Percentiles rank a stretch among this genome's conserved stretches.
These are phyloP conservation scores for Hirsutella thompsonii DNA, from an alignment of 2,329 filamentous ascomycete species.

Conservation along the genomic window DNA sequence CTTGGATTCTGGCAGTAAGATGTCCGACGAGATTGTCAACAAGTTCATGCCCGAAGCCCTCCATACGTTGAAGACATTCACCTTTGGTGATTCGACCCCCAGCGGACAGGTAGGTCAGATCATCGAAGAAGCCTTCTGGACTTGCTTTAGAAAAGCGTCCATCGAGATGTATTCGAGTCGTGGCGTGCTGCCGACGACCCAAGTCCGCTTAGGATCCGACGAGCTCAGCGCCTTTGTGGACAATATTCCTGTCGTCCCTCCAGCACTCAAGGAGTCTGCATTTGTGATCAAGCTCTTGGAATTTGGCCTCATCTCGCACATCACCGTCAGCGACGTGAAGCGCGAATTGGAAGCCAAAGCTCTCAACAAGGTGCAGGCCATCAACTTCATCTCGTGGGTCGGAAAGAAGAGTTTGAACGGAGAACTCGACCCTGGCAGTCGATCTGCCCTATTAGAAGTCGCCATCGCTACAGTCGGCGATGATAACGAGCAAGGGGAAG, in stretches of 20 bases:
- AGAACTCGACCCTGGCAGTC: conserved; percentile 57
- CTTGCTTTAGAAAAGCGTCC: conserved; percentile 64
- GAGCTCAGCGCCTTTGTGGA: conserved; percentile 63
- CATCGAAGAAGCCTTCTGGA: conserved; percentile 95
- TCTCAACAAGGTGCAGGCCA: conserved; percentile 63
- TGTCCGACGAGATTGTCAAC: conserved; percentile 50
- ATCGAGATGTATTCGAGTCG: conserved; percentile 83
- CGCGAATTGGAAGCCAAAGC: conserved; percentile 73
- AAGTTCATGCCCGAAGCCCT: conserved; percentile 65
- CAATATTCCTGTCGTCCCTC: conserved; percentile 75
- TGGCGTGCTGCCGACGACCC: conserved; percentile 72
- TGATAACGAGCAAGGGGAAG: conserved; percentile 48
- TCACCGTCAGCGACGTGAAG: conserved; percentile 78
- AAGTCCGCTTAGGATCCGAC: conserved; percentile 64
- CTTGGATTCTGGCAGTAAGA: conserved; percentile 32
- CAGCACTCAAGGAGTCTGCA: conserved; percentile 56
- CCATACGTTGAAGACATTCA: conserved; percentile 78
- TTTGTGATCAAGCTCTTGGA: conserved; percentile 75
- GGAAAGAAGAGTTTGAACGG: conserved; percentile 57
- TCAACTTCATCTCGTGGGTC: conserved; percentile 76
- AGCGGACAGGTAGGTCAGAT: conserved; percentile 71
- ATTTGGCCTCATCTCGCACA: conserved; percentile 74
- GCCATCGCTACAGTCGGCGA: conserved; percentile 60
- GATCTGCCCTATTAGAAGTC: conserved; percentile 62
- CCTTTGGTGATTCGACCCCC: conserved; percentile 81